Conservation (phyloP, 805 yeast genomes). For the Suhomyces kilbournensis region DNA sequence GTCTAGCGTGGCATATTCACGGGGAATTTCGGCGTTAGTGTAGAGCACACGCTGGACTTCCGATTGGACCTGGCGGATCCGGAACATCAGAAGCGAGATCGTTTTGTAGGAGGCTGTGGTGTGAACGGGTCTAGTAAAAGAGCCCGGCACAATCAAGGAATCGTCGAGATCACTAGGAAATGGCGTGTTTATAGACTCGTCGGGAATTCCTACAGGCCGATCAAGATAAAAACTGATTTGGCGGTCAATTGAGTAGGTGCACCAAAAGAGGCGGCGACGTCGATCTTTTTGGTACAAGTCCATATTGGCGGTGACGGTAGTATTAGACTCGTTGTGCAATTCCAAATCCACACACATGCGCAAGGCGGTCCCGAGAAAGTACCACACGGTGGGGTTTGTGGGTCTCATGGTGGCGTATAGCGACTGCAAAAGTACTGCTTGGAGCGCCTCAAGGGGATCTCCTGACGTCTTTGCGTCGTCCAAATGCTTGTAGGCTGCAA, state of each 20-base stretch:
- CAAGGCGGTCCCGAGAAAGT: constrained; percentile 74
- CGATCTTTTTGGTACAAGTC: constrained; percentile 63
- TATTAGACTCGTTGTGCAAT: constrained; percentile 60
- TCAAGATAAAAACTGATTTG: constrained; percentile 85
- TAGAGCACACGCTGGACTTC: constrained; percentile 71
- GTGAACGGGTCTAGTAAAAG: constrained; percentile 3
- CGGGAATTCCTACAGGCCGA: constrained; percentile 86
- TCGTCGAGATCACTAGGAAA: constrained; percentile 79
- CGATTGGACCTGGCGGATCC: constrained; percentile 70
- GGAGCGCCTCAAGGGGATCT: constrained; percentile 69
- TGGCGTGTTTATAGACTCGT: constrained; percentile 66
- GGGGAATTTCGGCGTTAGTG: constrained; percentile 69
- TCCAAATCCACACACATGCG: constrained; percentile 83
- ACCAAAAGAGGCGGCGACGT: constrained; percentile 70
- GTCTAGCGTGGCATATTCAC: constrained; percentile 49
- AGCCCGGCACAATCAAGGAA: constrained; percentile 44
- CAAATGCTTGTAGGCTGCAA: constrained; percentile 59
- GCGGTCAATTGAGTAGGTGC: constrained; percentile 80
- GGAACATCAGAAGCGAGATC: constrained; percentile 64
- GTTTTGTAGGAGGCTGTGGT: constrained; percentile 59
- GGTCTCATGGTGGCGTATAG: constrained; percentile 84
- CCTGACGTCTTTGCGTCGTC: constrained; percentile 55
- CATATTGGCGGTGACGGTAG: constrained; percentile 21
- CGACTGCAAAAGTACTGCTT: constrained; percentile 66
- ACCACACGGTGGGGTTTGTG: constrained; percentile 91